Base-by-base conservation (phyloP, 805 yeast species). In the Kazachstania africana region DNA sequence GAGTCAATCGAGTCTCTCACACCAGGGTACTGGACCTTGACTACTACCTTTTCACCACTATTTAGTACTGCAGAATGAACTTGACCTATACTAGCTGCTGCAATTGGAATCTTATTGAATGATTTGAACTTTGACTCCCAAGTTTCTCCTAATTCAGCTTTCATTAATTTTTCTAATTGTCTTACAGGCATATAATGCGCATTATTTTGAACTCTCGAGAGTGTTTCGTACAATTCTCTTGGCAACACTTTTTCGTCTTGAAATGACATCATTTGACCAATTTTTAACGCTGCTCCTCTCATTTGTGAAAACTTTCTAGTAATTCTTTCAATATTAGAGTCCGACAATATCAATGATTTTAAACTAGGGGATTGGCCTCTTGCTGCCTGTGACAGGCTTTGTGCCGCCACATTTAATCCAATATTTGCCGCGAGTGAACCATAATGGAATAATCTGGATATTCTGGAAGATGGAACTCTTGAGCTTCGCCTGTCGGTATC, bases 271-370 rank as follows among this genome's bases (percentile, higher is more conserved):
- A 91, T 73, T 59, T 91, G 98, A n/a, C 98, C 98, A 34, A 91
- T 70, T 50, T 91, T 91, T 50, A 91, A 65, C 3, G 98, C 98
- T 2, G 97, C 98, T n/a, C 98, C 98, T 50, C 98, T 70, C 98
- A 91, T 91, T 49, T 82, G 75, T 31, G 91, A 73, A 45, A 91
- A 74, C 53, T 84, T 85, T 45, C 73, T 75, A 9, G 94, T 94
- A 63, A 91, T 72, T 32, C 93, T 58, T 46, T 88, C 95, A 26
- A 91, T 75, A 54, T 88, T 91, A 12, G 71, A 69, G 5, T 94
- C 87, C 3, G 82, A 77, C 44, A 91, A 63, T 2, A 93, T 62
- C 27, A 84, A 51, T 2, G 70, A 63, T 38, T 70, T 70, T 53
- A 76, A 52, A 21, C 69, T 56, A 6, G 76, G 64, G 0, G 62